A percentile compares a stretch with the other conserved stretches of the same genome.
Evolutionary conservation across 2,329 filamentous ascomycete genomes (phyloP).

Genomic region (Didymella keratinophila): DNA sequence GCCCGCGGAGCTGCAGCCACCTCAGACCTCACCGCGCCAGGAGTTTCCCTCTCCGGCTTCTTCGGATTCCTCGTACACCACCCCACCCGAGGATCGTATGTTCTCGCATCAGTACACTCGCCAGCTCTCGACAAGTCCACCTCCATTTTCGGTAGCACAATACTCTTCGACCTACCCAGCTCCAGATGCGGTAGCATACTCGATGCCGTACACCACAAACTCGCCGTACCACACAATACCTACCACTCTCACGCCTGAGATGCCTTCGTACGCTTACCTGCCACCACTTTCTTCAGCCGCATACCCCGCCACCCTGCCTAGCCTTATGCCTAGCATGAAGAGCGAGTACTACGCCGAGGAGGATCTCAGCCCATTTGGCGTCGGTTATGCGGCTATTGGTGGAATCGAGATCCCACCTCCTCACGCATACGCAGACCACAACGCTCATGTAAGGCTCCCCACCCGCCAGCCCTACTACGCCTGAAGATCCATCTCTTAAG

Average conservation of each 20-base stretch:
- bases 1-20: slow-evolving; percentile 61
- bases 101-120: slow-evolving; percentile 72
- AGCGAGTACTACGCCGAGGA: slow-evolving; percentile 68
- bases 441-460: slow-evolving; percentile 76
- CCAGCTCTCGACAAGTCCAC: slow-evolving; percentile 74
- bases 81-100: slow-evolving; percentile 71
- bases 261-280: slow-evolving; percentile 64
- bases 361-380: slow-evolving; percentile 70
- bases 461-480: slow-evolving; percentile 50
- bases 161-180: slow-evolving; percentile 73
- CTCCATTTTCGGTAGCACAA: slow-evolving; percentile 62
- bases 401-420: slow-evolving; percentile 68
- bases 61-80: slow-evolving; percentile 47
- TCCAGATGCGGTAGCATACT: slow-evolving; percentile 69
- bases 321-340: slow-evolving; percentile 70
- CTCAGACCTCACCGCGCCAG: slow-evolving; percentile 47
- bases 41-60: slow-evolving; percentile 49
- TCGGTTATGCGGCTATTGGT: slow-evolving; percentile 72
- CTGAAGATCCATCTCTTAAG: slow-evolving; percentile 41
- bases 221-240: slow-evolving; percentile 51
- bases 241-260: slow-evolving; percentile 48
- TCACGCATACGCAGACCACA: slow-evolving; percentile 71
- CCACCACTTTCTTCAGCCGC: slow-evolving; percentile 54
- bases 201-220: slow-evolving; percentile 60
- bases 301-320: slow-evolving; percentile 67